Evolutionary conservation across 1,139 yeast genomes (phyloP).

Genomic region (Trichomonascaceae sp.): DNA sequence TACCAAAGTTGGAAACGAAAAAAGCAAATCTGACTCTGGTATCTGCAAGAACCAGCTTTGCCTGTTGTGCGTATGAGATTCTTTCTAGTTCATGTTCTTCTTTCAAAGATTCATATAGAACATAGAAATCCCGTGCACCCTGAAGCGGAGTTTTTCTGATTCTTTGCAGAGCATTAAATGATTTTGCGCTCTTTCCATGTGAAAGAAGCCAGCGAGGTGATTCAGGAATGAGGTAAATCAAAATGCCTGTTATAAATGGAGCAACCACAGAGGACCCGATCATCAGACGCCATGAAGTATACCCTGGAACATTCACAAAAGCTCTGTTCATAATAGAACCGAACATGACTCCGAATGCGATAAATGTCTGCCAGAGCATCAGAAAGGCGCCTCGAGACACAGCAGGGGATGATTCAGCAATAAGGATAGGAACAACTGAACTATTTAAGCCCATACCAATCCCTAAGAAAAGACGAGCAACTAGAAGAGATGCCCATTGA

Average conservation of each 20-base stretch:
- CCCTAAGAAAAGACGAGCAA: constrained; percentile 45
- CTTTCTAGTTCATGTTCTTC: constrained; percentile 8
- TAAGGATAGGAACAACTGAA: constrained; percentile 37
- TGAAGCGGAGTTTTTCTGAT: constrained; percentile 37
- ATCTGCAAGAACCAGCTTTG: constrained; percentile 7
- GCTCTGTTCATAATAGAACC: constrained; percentile 7
- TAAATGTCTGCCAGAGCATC: constrained; percentile 39
- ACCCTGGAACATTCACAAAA: constrained; percentile 7
- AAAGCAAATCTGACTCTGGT: constrained; percentile 9
- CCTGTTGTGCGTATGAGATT: constrained; percentile 3
- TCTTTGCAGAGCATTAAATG: constrained; percentile 40
- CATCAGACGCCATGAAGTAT: constrained; percentile 21
- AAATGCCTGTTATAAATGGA: constrained; percentile 24
- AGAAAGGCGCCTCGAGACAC: constrained; percentile 36
- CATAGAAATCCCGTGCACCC: constrained; percentile 10
- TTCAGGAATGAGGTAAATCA: constrained; percentile 19
- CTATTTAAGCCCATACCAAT: constrained; percentile 43
- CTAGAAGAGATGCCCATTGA: constrained; percentile 27
- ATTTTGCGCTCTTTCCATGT: constrained; percentile 39
- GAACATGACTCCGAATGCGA: constrained; percentile 33
- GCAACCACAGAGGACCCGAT: constrained; percentile 36
- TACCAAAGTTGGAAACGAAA: constrained; percentile 7
- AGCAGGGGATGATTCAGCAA: constrained; percentile 39
- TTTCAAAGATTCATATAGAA: constrained; percentile 6
- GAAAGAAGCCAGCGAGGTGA: constrained; percentile 20